phyloP scores from a whole-genome alignment of 1,284 basidiomycete species.

The Violaceomyces palustris region DNA sequence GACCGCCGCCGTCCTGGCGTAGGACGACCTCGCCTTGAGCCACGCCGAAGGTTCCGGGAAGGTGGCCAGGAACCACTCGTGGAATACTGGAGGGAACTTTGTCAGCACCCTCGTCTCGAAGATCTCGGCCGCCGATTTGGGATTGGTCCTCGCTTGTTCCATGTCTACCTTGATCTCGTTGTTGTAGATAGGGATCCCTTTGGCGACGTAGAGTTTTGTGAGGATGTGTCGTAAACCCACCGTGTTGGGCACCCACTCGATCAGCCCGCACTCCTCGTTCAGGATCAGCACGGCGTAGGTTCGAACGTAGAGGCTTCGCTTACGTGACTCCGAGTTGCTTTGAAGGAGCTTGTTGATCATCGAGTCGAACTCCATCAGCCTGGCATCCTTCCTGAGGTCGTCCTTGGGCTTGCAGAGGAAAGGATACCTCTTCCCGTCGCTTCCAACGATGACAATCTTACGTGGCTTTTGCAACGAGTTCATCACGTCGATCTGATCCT shows the following conservation, averaged over 20 bases:
- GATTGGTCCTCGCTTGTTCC: conserved; percentile 60
- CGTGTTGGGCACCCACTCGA: conserved; percentile 98
- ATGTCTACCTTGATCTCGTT: conserved; percentile 61
- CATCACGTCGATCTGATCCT: conserved; percentile 89
- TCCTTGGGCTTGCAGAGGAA: conserved; percentile 98
- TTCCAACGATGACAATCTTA: conserved; percentile 80
- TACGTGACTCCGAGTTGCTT: conserved; percentile 79
- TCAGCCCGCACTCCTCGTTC: conserved; percentile 94
- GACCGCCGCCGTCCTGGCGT: conserved; percentile 85
- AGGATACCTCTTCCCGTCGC: conserved; percentile 76
- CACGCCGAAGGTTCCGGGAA: conserved; percentile 96
- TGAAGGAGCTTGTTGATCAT: conserved; percentile 98
- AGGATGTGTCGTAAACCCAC: conserved; percentile 77
- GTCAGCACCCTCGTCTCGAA: conserved; percentile 64
- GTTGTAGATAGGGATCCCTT: conserved; percentile 48
- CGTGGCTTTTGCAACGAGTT: conserved; percentile 84
- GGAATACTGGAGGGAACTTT: conserved; percentile 72
- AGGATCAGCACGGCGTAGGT: conserved; percentile 95
- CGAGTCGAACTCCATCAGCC: conserved; percentile 95
- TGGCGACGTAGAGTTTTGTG: conserved; percentile 64
- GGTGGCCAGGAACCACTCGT: conserved; percentile 94
- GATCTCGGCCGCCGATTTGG: conserved; percentile 59
- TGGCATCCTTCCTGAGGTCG: conserved; percentile 92
- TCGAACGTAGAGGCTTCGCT: conserved; percentile 33
- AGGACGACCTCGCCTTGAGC: conserved; percentile 80